Conservation (phyloP, 371 early-diverging fungal species). For the Choanephora cucurbitarum region DNA sequence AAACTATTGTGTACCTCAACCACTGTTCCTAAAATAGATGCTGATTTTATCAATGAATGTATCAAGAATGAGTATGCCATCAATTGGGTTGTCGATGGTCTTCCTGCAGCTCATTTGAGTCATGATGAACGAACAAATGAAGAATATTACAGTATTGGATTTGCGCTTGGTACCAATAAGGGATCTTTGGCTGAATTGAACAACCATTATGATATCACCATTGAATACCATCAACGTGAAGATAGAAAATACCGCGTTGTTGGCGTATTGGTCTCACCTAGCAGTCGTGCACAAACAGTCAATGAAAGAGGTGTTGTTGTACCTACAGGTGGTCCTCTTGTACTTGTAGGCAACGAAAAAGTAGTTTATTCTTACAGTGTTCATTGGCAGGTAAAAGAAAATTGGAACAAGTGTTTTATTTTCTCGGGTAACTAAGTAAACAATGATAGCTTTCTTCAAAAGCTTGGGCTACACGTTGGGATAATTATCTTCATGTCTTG, state of each 20-base stretch:
- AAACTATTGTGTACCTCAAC: slow-evolving; percentile 64
- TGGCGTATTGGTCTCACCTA: slow-evolving; percentile 80
- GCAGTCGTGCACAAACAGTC: slow-evolving; percentile 47
- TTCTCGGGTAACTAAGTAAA: too few species aligned
- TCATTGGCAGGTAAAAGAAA: slow-evolving; percentile 68
- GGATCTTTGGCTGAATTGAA: slow-evolving; percentile 30
- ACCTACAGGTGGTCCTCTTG: slow-evolving; percentile 49
- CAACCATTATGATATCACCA: slow-evolving; percentile 89
- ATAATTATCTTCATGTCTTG: slow-evolving; percentile 79
- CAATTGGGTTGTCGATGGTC: slow-evolving; percentile 91
- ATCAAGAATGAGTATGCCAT: slow-evolving; percentile 81
- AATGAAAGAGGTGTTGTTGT: slow-evolving; percentile 36
- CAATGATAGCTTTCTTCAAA: slow-evolving; percentile 56
- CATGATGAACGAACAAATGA: slow-evolving; percentile 59
- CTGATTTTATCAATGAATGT: slow-evolving; percentile 81
- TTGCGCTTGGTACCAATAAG: slow-evolving; percentile 61
- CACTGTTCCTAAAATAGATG: slow-evolving; percentile 70
- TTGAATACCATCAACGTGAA: slow-evolving; percentile 78
- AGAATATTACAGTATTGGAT: slow-evolving; percentile 79
- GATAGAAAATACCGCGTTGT: slow-evolving; percentile 80
- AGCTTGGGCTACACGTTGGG: slow-evolving; percentile 96
- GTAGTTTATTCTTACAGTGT: slow-evolving; percentile 88
- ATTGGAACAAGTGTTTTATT: too few species aligned
- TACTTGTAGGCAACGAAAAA: slow-evolving; percentile 38
- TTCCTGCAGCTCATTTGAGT: slow-evolving; percentile 81